phyloP scores from a whole-genome alignment of 768 basidiomycete genomes.

The Lentinula edodes region DNA sequence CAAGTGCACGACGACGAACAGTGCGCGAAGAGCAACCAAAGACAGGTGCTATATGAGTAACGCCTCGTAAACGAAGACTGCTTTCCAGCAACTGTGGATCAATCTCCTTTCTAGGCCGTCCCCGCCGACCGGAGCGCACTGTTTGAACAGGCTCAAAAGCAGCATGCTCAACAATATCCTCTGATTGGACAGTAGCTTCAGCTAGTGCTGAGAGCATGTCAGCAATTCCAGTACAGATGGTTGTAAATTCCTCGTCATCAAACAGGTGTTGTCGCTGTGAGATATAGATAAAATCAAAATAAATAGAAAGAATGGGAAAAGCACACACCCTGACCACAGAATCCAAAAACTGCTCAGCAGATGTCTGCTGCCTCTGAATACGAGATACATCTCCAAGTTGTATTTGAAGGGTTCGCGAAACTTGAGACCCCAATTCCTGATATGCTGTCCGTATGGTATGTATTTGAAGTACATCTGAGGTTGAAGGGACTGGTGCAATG shows the following conservation, averaged over 20 bases:
- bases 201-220: neutral
- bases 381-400: neutral
- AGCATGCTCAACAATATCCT: neutral
- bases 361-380: neutral
- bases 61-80: slow-evolving; percentile 17
- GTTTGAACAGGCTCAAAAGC: neutral
- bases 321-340: neutral
- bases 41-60: slow-evolving; percentile 13
- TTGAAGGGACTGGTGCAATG: neutral
- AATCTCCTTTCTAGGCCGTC: slow-evolving; percentile 19
- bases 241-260: neutral
- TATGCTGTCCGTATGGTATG: neutral
- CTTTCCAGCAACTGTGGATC: slow-evolving; percentile 14
- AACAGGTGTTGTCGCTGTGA: neutral
- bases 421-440: neutral
- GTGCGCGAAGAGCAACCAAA: slow-evolving; percentile 15
- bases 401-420: neutral
- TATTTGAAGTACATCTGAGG: neutral
- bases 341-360: neutral
- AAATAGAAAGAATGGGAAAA: neutral
- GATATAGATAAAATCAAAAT: neutral
- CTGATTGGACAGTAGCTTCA: neutral
- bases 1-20: slow-evolving; percentile 20
- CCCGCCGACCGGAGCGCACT: neutral
- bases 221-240: neutral